Base-by-base conservation (phyloP, 352 stramenopile species). In the Albugo candida region DNA sequence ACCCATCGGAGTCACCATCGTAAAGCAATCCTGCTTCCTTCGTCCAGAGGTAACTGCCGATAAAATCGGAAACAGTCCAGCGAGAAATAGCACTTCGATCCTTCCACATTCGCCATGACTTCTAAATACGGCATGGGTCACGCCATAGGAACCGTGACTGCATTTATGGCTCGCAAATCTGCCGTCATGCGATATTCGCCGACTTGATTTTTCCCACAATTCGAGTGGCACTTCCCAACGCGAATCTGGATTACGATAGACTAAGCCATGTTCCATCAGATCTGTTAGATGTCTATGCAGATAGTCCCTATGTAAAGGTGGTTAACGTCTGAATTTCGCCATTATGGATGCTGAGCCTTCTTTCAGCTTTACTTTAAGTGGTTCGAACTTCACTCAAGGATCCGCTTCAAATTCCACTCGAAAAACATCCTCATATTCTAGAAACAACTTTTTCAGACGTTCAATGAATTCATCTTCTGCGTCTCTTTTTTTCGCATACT, bases 91-190 rank as follows among this genome's bases (percentile, higher is more conserved):
- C 50, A 41, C 1, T 53, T 49, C 0, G 45, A 41, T 14, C 47
- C 52, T 17, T 53, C 52, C 17, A 60, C 34, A 2, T 44, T 35
- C 5, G 18, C 47, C 27, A 59, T 49, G 5, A 53, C 52, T 20
- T 60, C 52, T 11, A 53, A 36, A 13, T 57, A 48, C 13, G 56
- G 53, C 52, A 63, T 63, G 6, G 45, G 52, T 31, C 54, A 63
- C 0, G 56, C 48, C 45, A 63, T 60, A 4, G 47, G 16, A 18
- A 56, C 48, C 0, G 56, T 56, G 3, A 21, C 43, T 4, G 36
- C 47, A 24, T 63, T 63, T 10, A 56, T 44, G 5, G n/a, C 47
- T 8, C 56, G 52, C 39, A 4, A 34, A 20, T 59, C n/a, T 17
- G 55, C 41, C 1, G 52, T 58, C 47, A 58, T 58, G 17, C 47